Evolutionary conservation across 805 yeast genomes (phyloP), one percentile per base, ranked within the genome.

Genomic region (Scheffersomyces spartinae): DNA sequence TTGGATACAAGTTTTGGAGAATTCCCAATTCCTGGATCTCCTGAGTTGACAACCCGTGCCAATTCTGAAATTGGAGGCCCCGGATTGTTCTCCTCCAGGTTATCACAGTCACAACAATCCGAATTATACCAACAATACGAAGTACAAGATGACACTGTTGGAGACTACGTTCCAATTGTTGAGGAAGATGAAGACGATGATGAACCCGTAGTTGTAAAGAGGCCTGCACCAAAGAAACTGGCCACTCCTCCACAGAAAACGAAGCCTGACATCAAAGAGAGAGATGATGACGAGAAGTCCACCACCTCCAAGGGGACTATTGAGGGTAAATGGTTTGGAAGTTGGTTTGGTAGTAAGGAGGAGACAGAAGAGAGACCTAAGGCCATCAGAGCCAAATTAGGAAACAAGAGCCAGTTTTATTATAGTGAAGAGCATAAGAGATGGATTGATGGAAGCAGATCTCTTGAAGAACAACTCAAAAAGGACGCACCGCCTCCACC

Each of bases 391-490:
- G 97, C 95, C 18, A 84, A 91, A 38, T 55, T 91, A 27, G 98
- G 97, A 8, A 82, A 79, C 30, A 67, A 73, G 31, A 78, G 64
- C 43, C 59, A 69, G 10, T 78, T 91, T 45, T 68, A 71, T 42
- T 91, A 73, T 47, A 95, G 86, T 53, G 88, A 82, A 40, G 72
- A 79, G 31, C 65, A 79, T 43, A 75, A 78, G 46, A 68, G 95
- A 42, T 91, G 96, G 95, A 71, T 91, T 26, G 76, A 83, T 43
- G 71, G 69, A 28, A 69, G 72, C 34, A 72, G 70, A 4, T 68
- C 75, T 14, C 61, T 68, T 25, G 91, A 71, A 43, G 86, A 78
- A 25, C 74, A 74, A 39, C 52, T 63, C 26, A 60, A 56, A 24
- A 52, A 61, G 5, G 50, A 70, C 1, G 64, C 71, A 3, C 73